Percentiles rank a stretch among this genome's conserved stretches.
These are phyloP conservation scores for Haplographium delicatum DNA, from an alignment of 495 filamentous ascomycete genomes.

Conservation along the genomic window DNA sequence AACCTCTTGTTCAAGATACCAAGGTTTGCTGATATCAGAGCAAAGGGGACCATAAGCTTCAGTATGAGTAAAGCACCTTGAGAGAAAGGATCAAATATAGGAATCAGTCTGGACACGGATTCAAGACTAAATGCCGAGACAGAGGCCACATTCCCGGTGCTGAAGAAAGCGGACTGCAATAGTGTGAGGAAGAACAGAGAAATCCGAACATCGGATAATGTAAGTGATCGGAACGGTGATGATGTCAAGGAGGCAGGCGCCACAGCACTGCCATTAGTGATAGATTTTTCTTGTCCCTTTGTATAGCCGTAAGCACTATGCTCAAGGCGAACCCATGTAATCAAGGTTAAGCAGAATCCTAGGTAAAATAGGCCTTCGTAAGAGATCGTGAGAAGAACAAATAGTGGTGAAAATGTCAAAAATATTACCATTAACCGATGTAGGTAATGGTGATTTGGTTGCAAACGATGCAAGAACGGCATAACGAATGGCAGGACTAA, in stretches of 20 bases:
- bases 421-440: slow-evolving; percentile 88
- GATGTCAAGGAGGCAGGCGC: slow-evolving; percentile 16
- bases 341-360: slow-evolving; percentile 73
- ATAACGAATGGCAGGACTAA: slow-evolving; percentile 69
- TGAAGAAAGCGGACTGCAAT: slow-evolving; percentile 94
- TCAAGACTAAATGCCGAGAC: slow-evolving; percentile 93
- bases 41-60: slow-evolving; percentile 92
- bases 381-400: slow-evolving; percentile 94
- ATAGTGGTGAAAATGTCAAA: slow-evolving; percentile 86
- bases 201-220: slow-evolving; percentile 75
- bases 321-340: slow-evolving; percentile 89
- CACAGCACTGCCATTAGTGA: slow-evolving; percentile 24
- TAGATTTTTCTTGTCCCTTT: slow-evolving; percentile 13
- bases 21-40: slow-evolving; percentile 85
- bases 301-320: slow-evolving; percentile 63
- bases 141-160: slow-evolving; percentile 93
- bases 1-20: slow-evolving; percentile 86
- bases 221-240: slow-evolving; percentile 41
- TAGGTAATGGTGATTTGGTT: slow-evolving; percentile 82
- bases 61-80: slow-evolving; percentile 84
- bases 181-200: slow-evolving; percentile 93
- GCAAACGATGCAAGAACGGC: slow-evolving; percentile 74
- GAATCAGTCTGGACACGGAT: slow-evolving; percentile 84
- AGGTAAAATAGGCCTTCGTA: slow-evolving; percentile 98
- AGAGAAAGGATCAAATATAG: slow-evolving; percentile 89